phyloP scores from a whole-genome alignment of 2,329 filamentous ascomycete genomes.

The Hypoxylon sp. region DNA sequence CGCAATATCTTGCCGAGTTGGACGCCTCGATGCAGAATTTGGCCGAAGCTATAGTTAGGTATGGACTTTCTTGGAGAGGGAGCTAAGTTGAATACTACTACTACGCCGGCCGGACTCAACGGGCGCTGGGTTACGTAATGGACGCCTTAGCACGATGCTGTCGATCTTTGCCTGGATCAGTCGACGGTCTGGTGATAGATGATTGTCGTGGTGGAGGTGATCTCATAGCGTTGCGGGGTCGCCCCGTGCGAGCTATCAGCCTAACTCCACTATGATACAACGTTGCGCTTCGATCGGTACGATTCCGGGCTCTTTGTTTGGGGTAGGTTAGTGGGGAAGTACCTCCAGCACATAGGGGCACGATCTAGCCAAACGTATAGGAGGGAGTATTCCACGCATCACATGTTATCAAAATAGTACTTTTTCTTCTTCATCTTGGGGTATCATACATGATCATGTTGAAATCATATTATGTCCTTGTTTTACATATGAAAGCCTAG shows the following conservation, averaged over 20 bases:
- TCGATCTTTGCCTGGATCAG: slow-evolving; percentile 32
- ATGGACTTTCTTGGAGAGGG: slow-evolving; percentile 27
- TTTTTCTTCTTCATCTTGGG: background rate
- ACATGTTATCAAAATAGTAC: background rate
- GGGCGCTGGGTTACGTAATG: slow-evolving; percentile 28
- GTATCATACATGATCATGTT: slow-evolving; percentile 28
- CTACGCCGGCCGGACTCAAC: slow-evolving; percentile 8
- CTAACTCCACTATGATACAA: slow-evolving; percentile 33
- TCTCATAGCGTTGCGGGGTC: slow-evolving; percentile 42
- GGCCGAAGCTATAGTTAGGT: slow-evolving; percentile 7
- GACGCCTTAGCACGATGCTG: slow-evolving; percentile 10
- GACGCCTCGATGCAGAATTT: slow-evolving; percentile 1
- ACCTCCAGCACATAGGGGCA: slow-evolving; percentile 2
- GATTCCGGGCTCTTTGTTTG: slow-evolving; percentile 24
- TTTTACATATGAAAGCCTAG: slow-evolving; percentile 4
- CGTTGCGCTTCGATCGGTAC: slow-evolving; percentile 36
- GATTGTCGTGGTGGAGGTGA: slow-evolving; percentile 26
- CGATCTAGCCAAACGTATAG: background rate
- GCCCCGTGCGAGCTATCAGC: slow-evolving; percentile 2
- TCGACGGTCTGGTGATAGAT: slow-evolving; percentile 24
- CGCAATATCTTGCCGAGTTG: background rate
- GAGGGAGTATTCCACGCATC: background rate
- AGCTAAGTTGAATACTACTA: slow-evolving; percentile 5
- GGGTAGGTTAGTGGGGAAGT: slow-evolving; percentile 32
- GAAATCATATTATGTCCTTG: slow-evolving; percentile 9